Evolutionary conservation across 352 stramenopile species (phyloP).

Genomic region (Sclerospora graminicola): DNA sequence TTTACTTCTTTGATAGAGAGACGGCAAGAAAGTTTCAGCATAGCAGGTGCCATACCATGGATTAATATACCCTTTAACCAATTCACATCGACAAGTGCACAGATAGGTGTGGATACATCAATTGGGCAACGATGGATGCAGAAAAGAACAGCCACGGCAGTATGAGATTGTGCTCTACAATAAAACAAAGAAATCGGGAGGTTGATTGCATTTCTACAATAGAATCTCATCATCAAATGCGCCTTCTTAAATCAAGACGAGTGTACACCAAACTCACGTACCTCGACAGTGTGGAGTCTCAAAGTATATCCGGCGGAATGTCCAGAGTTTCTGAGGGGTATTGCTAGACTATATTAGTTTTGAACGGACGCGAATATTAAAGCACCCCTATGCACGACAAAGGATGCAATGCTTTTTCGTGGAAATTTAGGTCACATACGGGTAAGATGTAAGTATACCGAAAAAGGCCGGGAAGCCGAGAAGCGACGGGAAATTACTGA

Average conservation of each 20-base stretch:
- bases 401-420: background rate
- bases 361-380: background rate
- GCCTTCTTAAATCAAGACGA: background rate
- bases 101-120: background rate
- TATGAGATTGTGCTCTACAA: background rate
- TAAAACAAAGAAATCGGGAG: background rate
- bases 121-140: too few relatives aligned
- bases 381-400: background rate
- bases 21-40: background rate
- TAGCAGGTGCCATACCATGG: too few relatives aligned
- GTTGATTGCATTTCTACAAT: background rate
- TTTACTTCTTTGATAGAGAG: slow-evolving; percentile 1
- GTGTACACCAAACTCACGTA: background rate
- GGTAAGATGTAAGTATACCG: background rate
- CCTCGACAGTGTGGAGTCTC: background rate
- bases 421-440: background rate
- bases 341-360: background rate
- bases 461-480: background rate
- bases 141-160: background rate
- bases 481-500: too few relatives aligned
- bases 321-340: background rate
- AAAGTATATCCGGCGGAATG: background rate
- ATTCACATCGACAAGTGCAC: too few relatives aligned
- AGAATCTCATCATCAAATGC: background rate
- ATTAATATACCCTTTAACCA: too few relatives aligned